Percentiles rank a stretch among this genome's conserved stretches.
phyloP scores from a whole-genome alignment of 2,329 filamentous ascomycete genomes.

The Clonostachys chloroleuca region DNA sequence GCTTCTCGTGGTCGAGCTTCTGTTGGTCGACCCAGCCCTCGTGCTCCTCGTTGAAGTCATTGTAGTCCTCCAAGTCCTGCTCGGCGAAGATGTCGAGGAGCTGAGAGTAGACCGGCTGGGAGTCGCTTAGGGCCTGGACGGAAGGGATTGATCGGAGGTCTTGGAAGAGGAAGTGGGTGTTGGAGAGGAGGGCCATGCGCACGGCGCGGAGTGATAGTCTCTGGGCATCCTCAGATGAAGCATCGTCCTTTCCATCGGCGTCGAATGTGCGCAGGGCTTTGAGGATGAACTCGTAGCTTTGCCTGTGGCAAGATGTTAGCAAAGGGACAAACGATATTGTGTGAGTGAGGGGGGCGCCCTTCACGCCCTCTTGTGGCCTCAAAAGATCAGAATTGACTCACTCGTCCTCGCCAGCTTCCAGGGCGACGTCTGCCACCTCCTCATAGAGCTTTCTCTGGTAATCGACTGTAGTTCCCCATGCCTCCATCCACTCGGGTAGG shows the following conservation, averaged over 20 bases:
- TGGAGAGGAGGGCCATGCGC: constrained; percentile 47
- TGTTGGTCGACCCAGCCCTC: constrained; percentile 78
- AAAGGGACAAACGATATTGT: constrained; percentile 1
- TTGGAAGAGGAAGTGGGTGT: constrained; percentile 64
- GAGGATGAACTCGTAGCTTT: constrained; percentile 64
- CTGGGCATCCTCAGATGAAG: constrained; percentile 56
- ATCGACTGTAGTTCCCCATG: constrained; percentile 80
- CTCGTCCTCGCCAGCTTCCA: constrained; percentile 72
- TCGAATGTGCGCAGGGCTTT: constrained; percentile 60
- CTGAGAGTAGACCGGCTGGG: constrained; percentile 81
- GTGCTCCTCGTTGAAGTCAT: constrained; percentile 92
- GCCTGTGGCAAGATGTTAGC: constrained; percentile 24
- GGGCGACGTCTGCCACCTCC: constrained; percentile 75
- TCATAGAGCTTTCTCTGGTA: constrained; percentile 82
- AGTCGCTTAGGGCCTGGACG: constrained; percentile 81
- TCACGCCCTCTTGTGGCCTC: background rate
- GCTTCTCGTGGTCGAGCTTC: constrained; percentile 64
- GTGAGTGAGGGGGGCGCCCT: background rate
- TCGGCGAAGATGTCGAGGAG: constrained; percentile 93
- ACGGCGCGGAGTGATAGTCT: constrained; percentile 53
- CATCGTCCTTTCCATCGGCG: constrained; percentile 46
- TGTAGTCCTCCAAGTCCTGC: constrained; percentile 91
- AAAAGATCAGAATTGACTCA: constrained; percentile 36
- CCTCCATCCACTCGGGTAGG: constrained; percentile 74
- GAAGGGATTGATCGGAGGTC: constrained; percentile 78